Conservation (phyloP, 2,329 filamentous ascomycete genomes). For the Colletotrichum echinochloae region DNA sequence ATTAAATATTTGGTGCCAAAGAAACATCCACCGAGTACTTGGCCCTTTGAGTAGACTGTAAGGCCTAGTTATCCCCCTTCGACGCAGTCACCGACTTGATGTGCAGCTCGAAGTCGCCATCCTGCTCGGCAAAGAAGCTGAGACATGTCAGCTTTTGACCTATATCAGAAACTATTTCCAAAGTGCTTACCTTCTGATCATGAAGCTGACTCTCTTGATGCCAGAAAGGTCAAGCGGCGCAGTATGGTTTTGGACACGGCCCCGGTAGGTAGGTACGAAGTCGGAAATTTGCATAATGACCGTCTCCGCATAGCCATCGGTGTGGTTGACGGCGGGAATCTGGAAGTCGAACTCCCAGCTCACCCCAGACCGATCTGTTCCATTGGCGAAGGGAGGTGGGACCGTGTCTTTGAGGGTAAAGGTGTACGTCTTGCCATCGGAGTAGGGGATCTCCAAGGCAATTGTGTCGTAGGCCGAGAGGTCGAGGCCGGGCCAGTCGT, state of each 20-base stretch:
- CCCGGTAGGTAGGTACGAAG: constrained; percentile 80
- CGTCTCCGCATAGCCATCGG: constrained; percentile 46
- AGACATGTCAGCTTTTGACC: background rate
- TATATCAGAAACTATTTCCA: rapidly evolving
- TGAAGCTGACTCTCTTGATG: constrained; percentile 77
- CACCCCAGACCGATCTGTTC: constrained; percentile 75
- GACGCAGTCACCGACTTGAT: constrained; percentile 33
- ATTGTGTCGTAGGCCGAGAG: constrained; percentile 73
- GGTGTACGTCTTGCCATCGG: constrained; percentile 77
- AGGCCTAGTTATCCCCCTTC: background rate
- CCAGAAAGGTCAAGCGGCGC: constrained; percentile 67
- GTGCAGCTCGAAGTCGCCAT: constrained; percentile 68
- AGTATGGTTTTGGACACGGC: constrained; percentile 71
- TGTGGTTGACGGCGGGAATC: constrained; percentile 38
- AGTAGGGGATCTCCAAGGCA: constrained; percentile 61
- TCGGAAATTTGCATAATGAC: constrained; percentile 72
- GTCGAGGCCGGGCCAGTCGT: constrained; percentile 69
- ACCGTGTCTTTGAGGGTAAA: constrained; percentile 80
- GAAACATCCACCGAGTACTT: background rate
- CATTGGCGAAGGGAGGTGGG: constrained; percentile 67
- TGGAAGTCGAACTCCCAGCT: constrained; percentile 81
- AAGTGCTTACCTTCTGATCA: constrained; percentile 79
- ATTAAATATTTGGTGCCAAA: too few relatives aligned
- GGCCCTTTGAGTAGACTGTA: too few relatives aligned
- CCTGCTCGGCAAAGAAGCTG: constrained; percentile 81